Evolutionary conservation across 2,329 filamentous ascomycete species (phyloP).

Genomic region (Diaporthe citri): DNA sequence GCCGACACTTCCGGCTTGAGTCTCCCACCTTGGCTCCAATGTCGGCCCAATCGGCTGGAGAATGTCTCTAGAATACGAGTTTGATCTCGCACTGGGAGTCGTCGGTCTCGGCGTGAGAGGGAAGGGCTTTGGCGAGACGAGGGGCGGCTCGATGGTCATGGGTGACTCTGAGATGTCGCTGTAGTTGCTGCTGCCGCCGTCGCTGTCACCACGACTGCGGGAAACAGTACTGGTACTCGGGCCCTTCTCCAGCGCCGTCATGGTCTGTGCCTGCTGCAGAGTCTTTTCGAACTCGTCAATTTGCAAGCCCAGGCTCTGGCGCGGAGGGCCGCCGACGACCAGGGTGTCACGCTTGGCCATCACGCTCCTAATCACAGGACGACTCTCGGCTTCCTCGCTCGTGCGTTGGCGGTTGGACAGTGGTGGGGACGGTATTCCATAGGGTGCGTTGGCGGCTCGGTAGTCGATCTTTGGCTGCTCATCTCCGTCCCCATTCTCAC

Average conservation of each 20-base stretch:
- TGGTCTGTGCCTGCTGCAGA: slow-evolving; percentile 47
- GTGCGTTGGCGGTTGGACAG: slow-evolving; percentile 52
- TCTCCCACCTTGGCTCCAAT: slow-evolving; percentile 23
- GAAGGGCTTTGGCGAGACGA: slow-evolving; percentile 39
- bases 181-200: slow-evolving; percentile 40
- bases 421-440: slow-evolving; percentile 51
- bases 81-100: slow-evolving; percentile 4
- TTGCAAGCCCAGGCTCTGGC: slow-evolving; percentile 63
- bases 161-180: slow-evolving; percentile 38
- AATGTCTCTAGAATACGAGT: neutral
- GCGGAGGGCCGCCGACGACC: slow-evolving; percentile 58
- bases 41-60: slow-evolving; percentile 1
- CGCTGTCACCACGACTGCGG: slow-evolving; percentile 38
- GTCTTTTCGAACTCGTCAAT: slow-evolving; percentile 56
- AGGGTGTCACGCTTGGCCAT: slow-evolving; percentile 65
- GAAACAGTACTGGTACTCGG: neutral
- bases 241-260: slow-evolving; percentile 38
- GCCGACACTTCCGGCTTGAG: slow-evolving; percentile 6
- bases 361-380: slow-evolving; percentile 62
- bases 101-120: slow-evolving; percentile 35
- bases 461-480: slow-evolving; percentile 18
- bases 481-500: neutral
- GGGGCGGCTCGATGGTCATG: slow-evolving; percentile 36
- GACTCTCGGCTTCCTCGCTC: slow-evolving; percentile 46
- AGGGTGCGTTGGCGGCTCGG: slow-evolving; percentile 27